phyloP scores from a whole-genome alignment of 2,329 filamentous ascomycete species.

The Epichloe amarillans region DNA sequence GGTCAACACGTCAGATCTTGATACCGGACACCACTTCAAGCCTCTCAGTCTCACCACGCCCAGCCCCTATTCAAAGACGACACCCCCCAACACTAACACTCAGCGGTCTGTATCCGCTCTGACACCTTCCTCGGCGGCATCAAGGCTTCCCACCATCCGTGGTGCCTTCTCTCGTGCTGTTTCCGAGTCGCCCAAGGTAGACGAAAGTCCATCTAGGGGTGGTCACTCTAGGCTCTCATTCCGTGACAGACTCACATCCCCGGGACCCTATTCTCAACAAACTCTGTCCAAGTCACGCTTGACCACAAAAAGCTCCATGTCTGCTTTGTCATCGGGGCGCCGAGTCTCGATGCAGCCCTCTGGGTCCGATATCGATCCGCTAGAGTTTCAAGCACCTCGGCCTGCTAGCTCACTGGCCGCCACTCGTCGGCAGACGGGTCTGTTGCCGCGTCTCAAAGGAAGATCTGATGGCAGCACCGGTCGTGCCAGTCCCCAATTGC shows the following conservation, averaged over 20 bases:
- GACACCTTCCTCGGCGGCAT: constrained; percentile 26
- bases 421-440: constrained; percentile 34
- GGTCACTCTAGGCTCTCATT: constrained; percentile 35
- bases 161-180: constrained; percentile 32
- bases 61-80: constrained; percentile 38
- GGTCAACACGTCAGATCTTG: constrained; percentile 48
- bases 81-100: constrained; percentile 26
- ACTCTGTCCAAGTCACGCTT: constrained; percentile 31
- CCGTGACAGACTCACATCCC: constrained; percentile 38
- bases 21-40: constrained; percentile 56
- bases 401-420: constrained; percentile 44
- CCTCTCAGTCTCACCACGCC: constrained; percentile 47
- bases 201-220: constrained; percentile 31
- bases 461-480: constrained; percentile 25
- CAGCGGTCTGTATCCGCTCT: constrained; percentile 29
- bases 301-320: constrained; percentile 29
- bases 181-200: constrained; percentile 34
- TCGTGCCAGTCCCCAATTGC: constrained; percentile 33
- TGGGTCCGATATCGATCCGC: constrained; percentile 18
- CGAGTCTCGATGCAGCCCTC: constrained; percentile 41
- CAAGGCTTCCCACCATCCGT: constrained; percentile 36
- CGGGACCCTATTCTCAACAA: constrained; percentile 34
- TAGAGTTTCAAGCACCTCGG: constrained; percentile 23
- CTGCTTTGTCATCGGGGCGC: constrained; percentile 28
- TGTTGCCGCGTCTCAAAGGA: constrained; percentile 36